Percentiles rank a stretch among this genome's conserved stretches.
These are phyloP conservation scores for Lobosporangium transversale DNA, from an alignment of 192 early-diverging fungal species.

Conservation along the genomic window DNA sequence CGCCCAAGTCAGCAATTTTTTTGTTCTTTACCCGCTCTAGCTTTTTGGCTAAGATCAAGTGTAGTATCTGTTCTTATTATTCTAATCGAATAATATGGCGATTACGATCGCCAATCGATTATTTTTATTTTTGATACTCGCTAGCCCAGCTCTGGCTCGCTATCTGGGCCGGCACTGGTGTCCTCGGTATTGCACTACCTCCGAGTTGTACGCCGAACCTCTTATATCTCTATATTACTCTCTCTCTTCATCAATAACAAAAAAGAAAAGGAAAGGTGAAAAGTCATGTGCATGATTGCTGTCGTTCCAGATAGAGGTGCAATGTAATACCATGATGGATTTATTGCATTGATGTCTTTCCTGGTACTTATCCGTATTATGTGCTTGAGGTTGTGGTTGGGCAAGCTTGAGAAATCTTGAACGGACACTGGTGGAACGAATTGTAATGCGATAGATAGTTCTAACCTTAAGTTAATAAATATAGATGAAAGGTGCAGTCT, in stretches of 20 bases:
- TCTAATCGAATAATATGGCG: slow-evolving; percentile 53
- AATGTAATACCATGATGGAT: too few species aligned
- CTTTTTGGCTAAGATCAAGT: slow-evolving; percentile 91
- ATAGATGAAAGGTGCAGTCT: too few species aligned
- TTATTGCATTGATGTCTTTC: too few species aligned
- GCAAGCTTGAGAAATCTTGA: too few species aligned
- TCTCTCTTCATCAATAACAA: background rate
- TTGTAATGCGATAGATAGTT: too few species aligned
- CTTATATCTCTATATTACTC: slow-evolving; percentile 14
- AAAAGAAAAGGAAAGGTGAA: too few species aligned
- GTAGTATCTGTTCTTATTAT: slow-evolving; percentile 84
- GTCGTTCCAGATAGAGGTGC: too few species aligned
- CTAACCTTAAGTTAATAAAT: too few species aligned
- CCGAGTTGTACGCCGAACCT: slow-evolving; percentile 53
- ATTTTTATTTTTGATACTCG: slow-evolving; percentile 50
- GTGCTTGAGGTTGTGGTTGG: too few species aligned
- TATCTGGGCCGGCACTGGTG: slow-evolving; percentile 47
- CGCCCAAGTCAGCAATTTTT: background rate
- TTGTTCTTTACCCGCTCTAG: slow-evolving; percentile 74
- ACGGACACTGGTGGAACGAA: too few species aligned
- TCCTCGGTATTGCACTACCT: slow-evolving; percentile 56
- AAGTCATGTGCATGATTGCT: too few species aligned
- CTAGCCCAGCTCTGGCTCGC: slow-evolving; percentile 51
- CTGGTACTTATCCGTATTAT: too few species aligned
- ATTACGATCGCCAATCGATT: slow-evolving; percentile 46